Evolutionary conservation across 306 rosid species (phyloP).

Genomic region (Senna siamea): DNA sequence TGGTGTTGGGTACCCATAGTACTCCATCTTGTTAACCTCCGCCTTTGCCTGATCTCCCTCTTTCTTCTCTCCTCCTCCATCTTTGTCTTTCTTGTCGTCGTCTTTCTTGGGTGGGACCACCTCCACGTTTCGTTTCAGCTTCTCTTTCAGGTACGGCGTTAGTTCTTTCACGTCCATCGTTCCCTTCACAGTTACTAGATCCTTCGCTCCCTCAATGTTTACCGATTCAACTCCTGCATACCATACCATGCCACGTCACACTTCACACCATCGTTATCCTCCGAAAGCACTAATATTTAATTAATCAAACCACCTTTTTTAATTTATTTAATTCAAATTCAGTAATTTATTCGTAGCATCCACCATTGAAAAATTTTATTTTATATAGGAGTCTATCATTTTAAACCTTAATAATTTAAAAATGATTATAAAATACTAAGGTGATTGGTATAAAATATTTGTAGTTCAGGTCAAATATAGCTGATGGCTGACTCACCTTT

Average conservation of each 20-base stretch:
- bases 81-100: conserved; percentile 38
- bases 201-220: conserved; percentile 55
- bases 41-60: conserved; percentile 38
- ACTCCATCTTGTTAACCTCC: conserved; percentile 67
- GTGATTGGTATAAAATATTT: too few relatives aligned
- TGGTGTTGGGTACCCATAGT: conserved; percentile 55
- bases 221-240: conserved; percentile 73
- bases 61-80: conserved; percentile 15
- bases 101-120: conserved; percentile 65
- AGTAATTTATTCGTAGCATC: too few relatives aligned
- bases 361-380: too few relatives aligned
- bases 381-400: background rate
- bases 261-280: conserved; percentile 16
- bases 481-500: conserved; percentile 52
- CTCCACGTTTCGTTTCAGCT: conserved; percentile 65
- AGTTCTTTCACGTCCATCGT: conserved; percentile 59
- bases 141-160: conserved; percentile 51
- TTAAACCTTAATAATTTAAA: background rate
- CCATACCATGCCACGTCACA: background rate
- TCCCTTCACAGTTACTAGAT: conserved; percentile 73
- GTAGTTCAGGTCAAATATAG: too few relatives aligned
- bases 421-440: background rate
- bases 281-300: background rate
- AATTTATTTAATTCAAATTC: too few relatives aligned
- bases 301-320: background rate